Evolutionary conservation across 441 rosid genomes (phyloP).

Genomic region (Populus tomentosa): DNA sequence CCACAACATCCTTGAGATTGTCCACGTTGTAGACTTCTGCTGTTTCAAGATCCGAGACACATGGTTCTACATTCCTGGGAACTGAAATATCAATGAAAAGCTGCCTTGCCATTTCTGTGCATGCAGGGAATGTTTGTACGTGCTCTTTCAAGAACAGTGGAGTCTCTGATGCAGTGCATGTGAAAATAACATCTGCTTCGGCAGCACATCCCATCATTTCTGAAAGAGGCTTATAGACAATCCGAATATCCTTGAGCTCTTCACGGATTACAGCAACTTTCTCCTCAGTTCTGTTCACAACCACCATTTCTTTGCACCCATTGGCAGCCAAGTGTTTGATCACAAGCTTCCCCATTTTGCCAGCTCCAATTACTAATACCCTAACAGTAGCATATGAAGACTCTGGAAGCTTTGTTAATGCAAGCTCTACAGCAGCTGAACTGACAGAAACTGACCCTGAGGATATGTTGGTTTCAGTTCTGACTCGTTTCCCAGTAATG

Average conservation of each 20-base stretch:
- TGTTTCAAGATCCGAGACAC: conserved; percentile 44
- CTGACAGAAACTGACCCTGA: conserved; percentile 92
- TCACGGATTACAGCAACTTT: conserved; percentile 51
- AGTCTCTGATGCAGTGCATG: conserved; percentile 71
- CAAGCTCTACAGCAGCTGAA: conserved; percentile 80
- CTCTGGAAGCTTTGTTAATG: conserved; percentile 62
- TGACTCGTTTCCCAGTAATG: conserved; percentile 70
- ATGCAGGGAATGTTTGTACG: conserved; percentile 40
- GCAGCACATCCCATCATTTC: conserved; percentile 58
- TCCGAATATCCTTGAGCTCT: conserved; percentile 51
- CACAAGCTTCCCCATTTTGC: conserved; percentile 89
- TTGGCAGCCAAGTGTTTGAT: conserved; percentile 40
- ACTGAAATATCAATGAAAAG: conserved; percentile 76
- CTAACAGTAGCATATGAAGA: conserved; percentile 42
- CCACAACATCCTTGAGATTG: conserved; percentile 84
- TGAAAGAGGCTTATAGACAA: conserved; percentile 52
- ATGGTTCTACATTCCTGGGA: conserved; percentile 74
- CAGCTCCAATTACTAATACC: conserved; percentile 72
- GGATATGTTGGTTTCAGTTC: conserved; percentile 73
- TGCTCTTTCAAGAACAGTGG: conserved; percentile 63
- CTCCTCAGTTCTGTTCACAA: conserved; percentile 58
- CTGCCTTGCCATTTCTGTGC: conserved; percentile 41
- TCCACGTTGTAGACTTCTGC: conserved; percentile 73
- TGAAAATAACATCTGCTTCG: conserved; percentile 69
- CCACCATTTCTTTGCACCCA: conserved; percentile 69